These are phyloP conservation scores for Adansonia gregorii DNA, from an alignment of 441 rosid genomes.

Conservation along the genomic window DNA sequence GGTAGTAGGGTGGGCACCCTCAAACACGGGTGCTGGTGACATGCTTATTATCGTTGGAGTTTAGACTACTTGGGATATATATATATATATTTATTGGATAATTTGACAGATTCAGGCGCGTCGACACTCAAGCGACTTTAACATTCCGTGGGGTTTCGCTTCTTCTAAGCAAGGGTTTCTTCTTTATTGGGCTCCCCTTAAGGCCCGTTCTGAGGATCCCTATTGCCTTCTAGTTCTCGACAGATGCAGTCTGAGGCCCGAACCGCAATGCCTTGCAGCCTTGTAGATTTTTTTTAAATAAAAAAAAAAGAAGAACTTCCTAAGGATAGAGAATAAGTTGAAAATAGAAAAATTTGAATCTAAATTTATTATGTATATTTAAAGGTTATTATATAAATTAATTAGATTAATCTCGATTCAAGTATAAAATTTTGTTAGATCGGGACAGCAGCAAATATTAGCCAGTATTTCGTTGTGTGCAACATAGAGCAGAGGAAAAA, in stretches of 20 bases:
- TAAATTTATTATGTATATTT: too few species aligned
- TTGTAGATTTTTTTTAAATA: too few species aligned
- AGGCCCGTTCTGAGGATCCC: not conserved
- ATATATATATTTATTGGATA: not conserved
- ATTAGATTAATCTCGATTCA: too few species aligned
- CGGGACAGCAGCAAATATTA: too few species aligned
- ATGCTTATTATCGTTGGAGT: slow-evolving; percentile 23
- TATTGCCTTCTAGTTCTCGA: not conserved
- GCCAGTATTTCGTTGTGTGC: too few species aligned
- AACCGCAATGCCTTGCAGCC: not conserved
- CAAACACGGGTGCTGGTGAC: slow-evolving; percentile 57
- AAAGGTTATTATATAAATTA: too few species aligned
- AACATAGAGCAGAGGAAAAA: too few species aligned
- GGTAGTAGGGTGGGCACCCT: slow-evolving; percentile 26
- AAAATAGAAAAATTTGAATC: too few species aligned
- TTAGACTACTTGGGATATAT: not conserved
- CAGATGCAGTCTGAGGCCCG: not conserved
- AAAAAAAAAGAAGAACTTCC: too few species aligned
- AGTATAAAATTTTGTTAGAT: too few species aligned
- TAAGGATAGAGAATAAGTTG: too few species aligned
- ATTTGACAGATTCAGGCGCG: not conserved
- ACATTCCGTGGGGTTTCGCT: not conserved
- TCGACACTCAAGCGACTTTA: not conserved
- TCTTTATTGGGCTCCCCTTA: too few species aligned
- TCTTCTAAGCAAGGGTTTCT: not conserved